Conservation (phyloP, 208 protist genomes). For the Acanthamoeba lenticulata region DNA sequence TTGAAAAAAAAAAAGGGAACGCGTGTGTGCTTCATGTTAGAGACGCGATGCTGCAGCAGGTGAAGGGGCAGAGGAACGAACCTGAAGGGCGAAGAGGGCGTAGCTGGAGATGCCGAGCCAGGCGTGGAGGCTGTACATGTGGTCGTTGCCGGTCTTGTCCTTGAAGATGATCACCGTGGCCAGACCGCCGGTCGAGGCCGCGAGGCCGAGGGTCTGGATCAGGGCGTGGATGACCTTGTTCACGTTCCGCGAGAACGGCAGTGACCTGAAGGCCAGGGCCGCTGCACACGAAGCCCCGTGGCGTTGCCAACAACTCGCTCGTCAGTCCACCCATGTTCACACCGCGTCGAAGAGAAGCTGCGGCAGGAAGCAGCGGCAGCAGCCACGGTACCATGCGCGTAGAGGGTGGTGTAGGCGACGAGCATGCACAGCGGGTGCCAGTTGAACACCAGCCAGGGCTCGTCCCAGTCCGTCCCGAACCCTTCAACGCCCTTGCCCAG, state of each 20-base stretch:
- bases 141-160: neutral
- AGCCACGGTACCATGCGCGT: neutral
- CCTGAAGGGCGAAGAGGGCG: neutral
- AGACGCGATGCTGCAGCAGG: too few relatives aligned
- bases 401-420: neutral
- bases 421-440: slow-evolving; percentile 1
- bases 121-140: neutral
- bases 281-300: neutral
- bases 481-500: neutral
- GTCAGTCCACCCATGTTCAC: too few relatives aligned
- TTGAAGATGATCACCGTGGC: slow-evolving; percentile 9
- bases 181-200: neutral
- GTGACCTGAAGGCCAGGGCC: neutral
- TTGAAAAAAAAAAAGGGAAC: too few relatives aligned
- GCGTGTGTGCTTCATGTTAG: too few relatives aligned
- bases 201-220: neutral
- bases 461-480: neutral
- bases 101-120: neutral
- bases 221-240: slow-evolving; percentile 11
- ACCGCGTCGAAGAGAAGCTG: too few relatives aligned
- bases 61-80: neutral
- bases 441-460: neutral
- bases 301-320: neutral
- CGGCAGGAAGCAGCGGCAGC: too few relatives aligned
- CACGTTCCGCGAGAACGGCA: slow-evolving; percentile 1